Base-by-base conservation (phyloP, 192 early-diverging fungal species). In the Gonapodya sp. region DNA sequence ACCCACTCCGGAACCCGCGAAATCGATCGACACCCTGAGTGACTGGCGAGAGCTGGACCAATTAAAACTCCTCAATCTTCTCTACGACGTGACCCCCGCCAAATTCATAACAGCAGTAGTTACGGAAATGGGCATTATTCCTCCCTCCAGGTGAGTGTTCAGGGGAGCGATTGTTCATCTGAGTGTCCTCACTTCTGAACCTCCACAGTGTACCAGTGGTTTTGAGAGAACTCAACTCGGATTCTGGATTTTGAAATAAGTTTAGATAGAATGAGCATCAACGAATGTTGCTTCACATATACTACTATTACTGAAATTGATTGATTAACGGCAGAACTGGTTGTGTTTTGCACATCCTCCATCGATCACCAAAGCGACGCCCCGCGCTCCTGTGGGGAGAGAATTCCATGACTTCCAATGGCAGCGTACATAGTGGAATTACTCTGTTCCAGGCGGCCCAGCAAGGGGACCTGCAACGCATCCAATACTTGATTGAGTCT, bases 11-110 rank as follows among this genome's bases (percentile, higher is more conserved):
- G 81, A 35, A 77, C 82, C 30, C 83, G 82, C n/a, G 35, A 78
- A 31, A 34, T 81, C 32, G 64, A 78, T 0, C 81, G 82, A n/a
- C 79, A 81, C 88, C 35, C 83, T 89, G 82, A 86, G 80, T 75
- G 86, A 90, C 72, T 99, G 97, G 97, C 90, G 92, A 78, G 86
- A 93, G 1, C 88, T 92, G 0, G 87, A 88, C 34, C 91, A 92
- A 80, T 84, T 98, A 78, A 94, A 93, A 82, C 84, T 98, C 73
- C 85, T 99, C 82, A 98, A 97, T 80, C 84, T 98, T 1, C 84
- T 94, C 80, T 97, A 98, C 84, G 98, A 99, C 85, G 88, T 98
- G 46, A 99, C 97, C 0, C 97, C 98, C 35, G 92, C 96, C 37
- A 91, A 96, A 64, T 64, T 64, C 46, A 64, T 64, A 8, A 24